Base-by-base conservation (phyloP, 2,329 filamentous ascomycete genomes). In the Penicillium sp. region DNA sequence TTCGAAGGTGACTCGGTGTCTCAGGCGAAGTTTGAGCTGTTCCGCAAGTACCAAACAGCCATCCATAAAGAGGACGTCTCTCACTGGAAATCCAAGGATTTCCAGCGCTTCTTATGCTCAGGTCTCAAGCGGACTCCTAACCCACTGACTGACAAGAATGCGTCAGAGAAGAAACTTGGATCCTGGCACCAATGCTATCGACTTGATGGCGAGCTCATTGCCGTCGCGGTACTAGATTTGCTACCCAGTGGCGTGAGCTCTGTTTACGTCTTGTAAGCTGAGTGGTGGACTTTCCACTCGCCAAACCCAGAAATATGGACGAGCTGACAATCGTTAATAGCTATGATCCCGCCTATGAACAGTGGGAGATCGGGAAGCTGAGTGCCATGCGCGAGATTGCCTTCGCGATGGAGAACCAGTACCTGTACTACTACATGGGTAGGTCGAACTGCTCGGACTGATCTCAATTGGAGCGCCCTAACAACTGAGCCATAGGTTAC, bases 341-440 rank as follows among this genome's bases (percentile, higher is more conserved):
- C 53, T 85, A 86, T 62, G 80, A 84, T 58, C 77, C 76, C 9
- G 79, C 81, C 49, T 81, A 80, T 58, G 78, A 79, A 54, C 72
- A 78, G 40, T 84, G 76, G 75, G 79, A 80, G 48, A 80, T 84
- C 58, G 82, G 82, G 4, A 85, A 85, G 62, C 64, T 84, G 41
- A 82, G 79, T 54, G 82, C 82, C 4, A 64, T 85, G 57, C 72
- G 80, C 45, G 82, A 86, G 61, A 77, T 81, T 22, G 73, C 75
- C 1, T 69, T 85, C 22, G 73, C 80, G 0, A 54, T 77, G 1
- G 80, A 84, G 58, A 74, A 69, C 4, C 70, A 68, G 0, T 83
- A 84, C 56, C 62, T 76, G 46, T 83, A 79, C 64, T 85, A 85
- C 63, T 84, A 84, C 67, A 84, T 86, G 82, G 82, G 75, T 77